A percentile compares a stretch with the other conserved stretches of the same genome.
These are phyloP conservation scores for Colletotrichum horii DNA, from an alignment of 2,329 filamentous ascomycete genomes.

Conservation along the genomic window DNA sequence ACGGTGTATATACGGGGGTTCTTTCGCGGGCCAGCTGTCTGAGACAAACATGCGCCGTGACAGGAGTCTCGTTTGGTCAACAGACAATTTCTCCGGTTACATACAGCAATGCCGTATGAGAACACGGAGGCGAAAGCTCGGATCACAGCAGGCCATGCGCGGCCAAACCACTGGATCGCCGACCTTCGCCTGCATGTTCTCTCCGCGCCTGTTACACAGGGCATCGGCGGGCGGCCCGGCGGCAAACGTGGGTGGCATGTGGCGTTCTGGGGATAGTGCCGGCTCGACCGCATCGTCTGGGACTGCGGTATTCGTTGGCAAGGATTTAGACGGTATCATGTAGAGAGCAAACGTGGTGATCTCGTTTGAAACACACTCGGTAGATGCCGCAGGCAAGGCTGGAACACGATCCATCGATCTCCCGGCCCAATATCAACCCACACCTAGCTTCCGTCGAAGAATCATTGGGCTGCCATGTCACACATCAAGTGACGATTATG, in stretches of 20 bases:
- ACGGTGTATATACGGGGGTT: background rate
- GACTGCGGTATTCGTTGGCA: background rate
- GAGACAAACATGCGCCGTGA: conserved; percentile 10
- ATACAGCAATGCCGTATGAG: conserved; percentile 7
- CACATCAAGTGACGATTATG: conserved; percentile 13
- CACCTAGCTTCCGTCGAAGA: background rate
- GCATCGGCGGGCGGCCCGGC: background rate
- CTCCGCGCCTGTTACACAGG: background rate
- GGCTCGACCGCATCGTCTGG: background rate
- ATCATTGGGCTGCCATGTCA: background rate
- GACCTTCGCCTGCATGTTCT: background rate
- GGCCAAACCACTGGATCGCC: conserved; percentile 2
- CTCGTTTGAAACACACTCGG: conserved; percentile 9
- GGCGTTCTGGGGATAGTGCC: background rate
- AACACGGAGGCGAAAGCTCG: background rate
- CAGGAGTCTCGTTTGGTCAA: conserved; percentile 9
- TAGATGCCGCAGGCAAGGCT: background rate
- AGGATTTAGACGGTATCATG: background rate
- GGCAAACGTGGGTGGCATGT: conserved; percentile 8
- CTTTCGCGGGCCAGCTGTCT: conserved; percentile 2
- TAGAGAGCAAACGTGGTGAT: conserved; percentile 5
- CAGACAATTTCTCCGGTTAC: conserved; percentile 16
- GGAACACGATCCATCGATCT: background rate
- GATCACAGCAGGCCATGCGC: conserved; percentile 1
- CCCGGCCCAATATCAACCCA: background rate